These are phyloP conservation scores for Ascochyta fabae DNA, from an alignment of 2,329 filamentous ascomycete species.

Conservation along the genomic window DNA sequence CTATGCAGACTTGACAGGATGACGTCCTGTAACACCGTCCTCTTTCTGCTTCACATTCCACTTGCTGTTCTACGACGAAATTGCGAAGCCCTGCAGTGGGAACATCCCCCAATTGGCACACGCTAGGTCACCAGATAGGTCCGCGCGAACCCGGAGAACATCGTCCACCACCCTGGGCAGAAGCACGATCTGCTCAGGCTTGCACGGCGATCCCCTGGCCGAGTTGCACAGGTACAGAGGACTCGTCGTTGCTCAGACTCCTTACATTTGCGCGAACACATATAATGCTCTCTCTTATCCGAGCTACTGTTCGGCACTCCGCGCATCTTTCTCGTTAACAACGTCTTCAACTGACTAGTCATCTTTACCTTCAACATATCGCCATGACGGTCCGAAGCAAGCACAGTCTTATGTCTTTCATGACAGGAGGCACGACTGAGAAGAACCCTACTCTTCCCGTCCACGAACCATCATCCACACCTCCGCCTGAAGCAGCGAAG, in stretches of 20 bases:
- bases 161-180: slow-evolving; percentile 6
- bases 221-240: slow-evolving; percentile 12
- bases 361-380: neutral
- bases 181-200: slow-evolving; percentile 14
- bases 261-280: slow-evolving; percentile 16
- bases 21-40: slow-evolving; percentile 14
- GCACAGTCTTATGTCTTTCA: slow-evolving; percentile 18
- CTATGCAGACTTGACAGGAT: neutral
- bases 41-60: slow-evolving; percentile 12
- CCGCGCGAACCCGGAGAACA: slow-evolving; percentile 10
- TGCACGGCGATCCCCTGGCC: slow-evolving; percentile 13
- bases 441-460: slow-evolving; percentile 16
- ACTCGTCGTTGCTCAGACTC: slow-evolving; percentile 2
- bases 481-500: slow-evolving; percentile 9
- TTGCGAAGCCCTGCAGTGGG: slow-evolving; percentile 14
- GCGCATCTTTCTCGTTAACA: neutral
- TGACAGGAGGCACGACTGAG: slow-evolving; percentile 13
- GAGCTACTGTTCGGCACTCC: neutral
- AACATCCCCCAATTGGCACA: slow-evolving; percentile 9
- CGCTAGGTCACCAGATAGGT: slow-evolving; percentile 16
- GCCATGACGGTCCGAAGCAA: slow-evolving; percentile 16
- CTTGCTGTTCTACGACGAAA: slow-evolving; percentile 15
- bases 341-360: neutral
- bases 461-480: slow-evolving; percentile 20
- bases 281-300: slow-evolving; percentile 12